These are phyloP conservation scores for Mycena amicta DNA, from an alignment of 768 basidiomycete species.

Conservation along the genomic window DNA sequence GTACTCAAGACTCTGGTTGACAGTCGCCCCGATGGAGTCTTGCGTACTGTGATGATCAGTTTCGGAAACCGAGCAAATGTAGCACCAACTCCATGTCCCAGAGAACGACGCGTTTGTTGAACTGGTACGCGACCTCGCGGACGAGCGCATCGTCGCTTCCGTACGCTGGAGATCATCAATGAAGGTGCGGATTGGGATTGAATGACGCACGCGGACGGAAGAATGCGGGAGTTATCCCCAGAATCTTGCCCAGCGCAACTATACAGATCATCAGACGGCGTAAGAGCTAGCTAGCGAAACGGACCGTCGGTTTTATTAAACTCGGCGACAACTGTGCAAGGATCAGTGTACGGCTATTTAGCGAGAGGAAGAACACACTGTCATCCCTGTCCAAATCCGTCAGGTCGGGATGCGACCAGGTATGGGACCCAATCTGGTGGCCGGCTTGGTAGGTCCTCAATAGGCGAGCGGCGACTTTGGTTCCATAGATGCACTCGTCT, in stretches of 20 bases:
- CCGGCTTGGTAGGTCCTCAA: conserved; percentile 29
- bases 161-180: conserved; percentile 14
- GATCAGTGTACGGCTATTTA: not conserved
- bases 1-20: not conserved
- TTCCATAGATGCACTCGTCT: conserved; percentile 34
- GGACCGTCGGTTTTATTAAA: conserved; percentile 13
- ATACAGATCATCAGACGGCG: no score
- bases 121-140: conserved; percentile 13
- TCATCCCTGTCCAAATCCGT: conserved; percentile 25
- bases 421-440: conserved; percentile 37
- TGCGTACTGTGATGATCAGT: not conserved
- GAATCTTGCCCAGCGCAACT: conserved; percentile 13
- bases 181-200: not conserved
- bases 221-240: conserved; percentile 28
- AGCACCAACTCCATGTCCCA: conserved; percentile 27
- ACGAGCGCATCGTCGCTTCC: conserved; percentile 21
- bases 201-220: not conserved
- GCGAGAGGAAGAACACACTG: conserved; percentile 16
- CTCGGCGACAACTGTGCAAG: conserved; percentile 18
- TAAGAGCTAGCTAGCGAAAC: no score
- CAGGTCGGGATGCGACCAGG: conserved; percentile 34
- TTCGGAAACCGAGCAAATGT: not conserved
- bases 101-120: conserved; percentile 15
- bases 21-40: conserved; percentile 3
- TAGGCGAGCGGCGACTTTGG: conserved; percentile 21